Evolutionary conservation across 176 grass and related monocot genomes (phyloP).

Genomic region (Phoenix roebelenii): DNA sequence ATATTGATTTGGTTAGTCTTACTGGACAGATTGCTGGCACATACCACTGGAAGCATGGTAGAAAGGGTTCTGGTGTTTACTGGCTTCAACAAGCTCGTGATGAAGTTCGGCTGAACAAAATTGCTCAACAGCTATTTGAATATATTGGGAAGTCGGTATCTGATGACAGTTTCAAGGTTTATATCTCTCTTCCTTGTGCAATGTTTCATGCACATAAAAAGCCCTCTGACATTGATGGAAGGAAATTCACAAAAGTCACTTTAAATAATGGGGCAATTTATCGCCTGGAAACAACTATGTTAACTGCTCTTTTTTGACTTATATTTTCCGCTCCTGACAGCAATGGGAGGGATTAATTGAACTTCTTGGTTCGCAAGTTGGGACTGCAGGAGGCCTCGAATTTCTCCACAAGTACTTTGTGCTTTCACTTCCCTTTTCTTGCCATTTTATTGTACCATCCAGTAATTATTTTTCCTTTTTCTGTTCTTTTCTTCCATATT

Average conservation of each 20-base stretch:
- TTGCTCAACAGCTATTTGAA: constrained; percentile 87
- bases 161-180: constrained; percentile 91
- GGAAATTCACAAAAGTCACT: too few species aligned
- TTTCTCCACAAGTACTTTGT: constrained; percentile 86
- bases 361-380: constrained; percentile 75
- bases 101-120: constrained; percentile 64
- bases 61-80: constrained; percentile 81
- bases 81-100: constrained; percentile 93
- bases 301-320: constrained; percentile 12
- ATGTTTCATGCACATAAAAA: background rate
- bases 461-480: constrained; percentile 1
- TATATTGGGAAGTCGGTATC: constrained; percentile 70
- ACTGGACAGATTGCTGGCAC: constrained; percentile 65
- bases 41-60: constrained; percentile 92
- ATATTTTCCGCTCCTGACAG: constrained; percentile 39
- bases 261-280: constrained; percentile 1
- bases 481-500: background rate
- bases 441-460: background rate
- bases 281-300: background rate
- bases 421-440: constrained; percentile 1
- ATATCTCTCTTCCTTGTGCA: constrained; percentile 5
- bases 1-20: constrained; percentile 12
- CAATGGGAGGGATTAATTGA: constrained; percentile 97
- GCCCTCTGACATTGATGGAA: too few species aligned
- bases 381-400: constrained; percentile 73